These are phyloP conservation scores for Allodekkera sacchari DNA, from an alignment of 805 yeast genomes.

Conservation along the genomic window DNA sequence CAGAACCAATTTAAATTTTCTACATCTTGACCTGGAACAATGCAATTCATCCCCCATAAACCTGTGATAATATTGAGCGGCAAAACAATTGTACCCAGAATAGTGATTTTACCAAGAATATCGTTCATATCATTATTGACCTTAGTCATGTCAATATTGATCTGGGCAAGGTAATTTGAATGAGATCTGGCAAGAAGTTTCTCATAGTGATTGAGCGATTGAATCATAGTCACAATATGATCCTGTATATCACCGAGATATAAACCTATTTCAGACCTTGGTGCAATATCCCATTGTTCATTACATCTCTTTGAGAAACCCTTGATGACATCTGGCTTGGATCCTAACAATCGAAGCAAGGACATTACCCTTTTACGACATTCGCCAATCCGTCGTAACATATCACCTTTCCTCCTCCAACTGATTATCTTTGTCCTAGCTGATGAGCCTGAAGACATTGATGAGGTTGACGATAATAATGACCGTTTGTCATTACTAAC, in stretches of 20 bases:
- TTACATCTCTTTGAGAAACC: constrained; percentile 89
- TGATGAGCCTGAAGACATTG: constrained; percentile 21
- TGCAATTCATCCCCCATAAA: constrained; percentile 97
- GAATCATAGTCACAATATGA: constrained; percentile 96
- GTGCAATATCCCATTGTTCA: constrained; percentile 75
- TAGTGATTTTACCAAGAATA: constrained; percentile 86
- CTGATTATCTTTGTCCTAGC: constrained; percentile 41
- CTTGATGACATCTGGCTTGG: constrained; percentile 95
- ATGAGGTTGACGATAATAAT: constrained; percentile 11
- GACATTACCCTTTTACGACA: constrained; percentile 94
- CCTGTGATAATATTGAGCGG: constrained; percentile 96
- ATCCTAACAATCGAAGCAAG: constrained; percentile 70
- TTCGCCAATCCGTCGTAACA: constrained; percentile 92
- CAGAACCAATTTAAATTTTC: constrained; percentile 63
- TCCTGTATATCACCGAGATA: constrained; percentile 96
- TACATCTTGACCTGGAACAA: constrained; percentile 85
- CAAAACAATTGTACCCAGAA: constrained; percentile 87
- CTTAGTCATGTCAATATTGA: constrained; percentile 95
- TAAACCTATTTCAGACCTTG: constrained; percentile 83
- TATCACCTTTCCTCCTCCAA: constrained; percentile 91
- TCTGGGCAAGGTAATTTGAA: constrained; percentile 91
- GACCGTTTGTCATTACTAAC: constrained; percentile 18
- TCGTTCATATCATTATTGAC: constrained; percentile 97
- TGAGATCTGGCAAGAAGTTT: constrained; percentile 91
- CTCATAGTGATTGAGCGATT: constrained; percentile 88